phyloP scores from a whole-genome alignment of 345 rosid genomes.

The Corchorus olitorius region DNA sequence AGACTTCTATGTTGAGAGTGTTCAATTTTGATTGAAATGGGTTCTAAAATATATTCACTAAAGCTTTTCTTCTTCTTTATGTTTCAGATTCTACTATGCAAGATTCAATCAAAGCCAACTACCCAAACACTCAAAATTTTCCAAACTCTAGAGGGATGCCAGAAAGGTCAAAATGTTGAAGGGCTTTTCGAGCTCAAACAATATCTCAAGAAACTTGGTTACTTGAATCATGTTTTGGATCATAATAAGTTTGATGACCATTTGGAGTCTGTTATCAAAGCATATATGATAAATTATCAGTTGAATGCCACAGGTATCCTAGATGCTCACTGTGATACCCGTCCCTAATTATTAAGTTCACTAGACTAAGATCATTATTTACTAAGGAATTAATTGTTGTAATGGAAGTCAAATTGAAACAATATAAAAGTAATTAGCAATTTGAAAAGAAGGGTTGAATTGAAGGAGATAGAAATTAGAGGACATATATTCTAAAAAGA shows the following conservation, averaged over 20 bases:
- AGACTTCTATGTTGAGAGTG: neutral
- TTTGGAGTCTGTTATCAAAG: constrained; percentile 23
- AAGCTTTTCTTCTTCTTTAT: constrained; percentile 1
- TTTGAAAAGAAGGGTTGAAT: too few species aligned
- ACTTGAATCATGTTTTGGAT: constrained; percentile 19
- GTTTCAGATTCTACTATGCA: neutral
- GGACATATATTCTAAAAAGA: too few species aligned
- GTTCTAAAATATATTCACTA: neutral
- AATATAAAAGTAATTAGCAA: too few species aligned
- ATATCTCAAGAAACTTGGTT: constrained; percentile 18
- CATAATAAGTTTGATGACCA: constrained; percentile 15
- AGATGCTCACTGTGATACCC: constrained; percentile 24
- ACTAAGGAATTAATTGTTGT: too few species aligned
- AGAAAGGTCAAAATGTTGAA: constrained; percentile 5
- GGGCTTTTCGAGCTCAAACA: constrained; percentile 19
- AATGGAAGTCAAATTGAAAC: too few species aligned
- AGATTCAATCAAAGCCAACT: neutral
- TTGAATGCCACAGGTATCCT: constrained; percentile 26
- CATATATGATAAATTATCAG: constrained; percentile 16
- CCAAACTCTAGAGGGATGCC: neutral
- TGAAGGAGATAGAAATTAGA: too few species aligned
- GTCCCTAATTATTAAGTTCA: too few species aligned
- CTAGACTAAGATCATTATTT: too few species aligned
- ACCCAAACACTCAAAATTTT: neutral
- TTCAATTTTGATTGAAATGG: constrained; percentile 5